phyloP scores from a whole-genome alignment of 345 rosid species.

The Eucalyptus tenuipes region DNA sequence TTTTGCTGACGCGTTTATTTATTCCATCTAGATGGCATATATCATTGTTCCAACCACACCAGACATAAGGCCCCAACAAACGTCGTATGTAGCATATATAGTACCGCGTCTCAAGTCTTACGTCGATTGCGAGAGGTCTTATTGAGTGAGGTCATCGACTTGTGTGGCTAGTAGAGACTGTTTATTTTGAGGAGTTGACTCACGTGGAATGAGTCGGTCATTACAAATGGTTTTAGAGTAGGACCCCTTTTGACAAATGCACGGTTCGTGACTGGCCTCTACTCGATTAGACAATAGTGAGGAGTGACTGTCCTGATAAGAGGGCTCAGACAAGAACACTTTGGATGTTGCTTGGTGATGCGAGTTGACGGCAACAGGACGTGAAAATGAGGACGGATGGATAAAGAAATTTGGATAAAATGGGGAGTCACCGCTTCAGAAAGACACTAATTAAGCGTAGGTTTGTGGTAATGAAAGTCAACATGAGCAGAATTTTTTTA shows the following conservation, averaged over 20 bases:
- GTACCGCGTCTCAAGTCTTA: background rate
- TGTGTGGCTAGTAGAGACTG: background rate
- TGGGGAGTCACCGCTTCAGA: background rate
- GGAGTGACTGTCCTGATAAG: background rate
- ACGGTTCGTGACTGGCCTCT: background rate
- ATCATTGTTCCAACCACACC: background rate
- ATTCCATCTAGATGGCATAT: background rate
- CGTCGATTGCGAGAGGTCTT: background rate
- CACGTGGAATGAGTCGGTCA: rapidly evolving
- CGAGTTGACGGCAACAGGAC: background rate
- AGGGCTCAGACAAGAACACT: background rate
- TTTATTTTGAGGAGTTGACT: background rate
- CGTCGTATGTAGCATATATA: background rate
- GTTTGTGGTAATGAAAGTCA: background rate
- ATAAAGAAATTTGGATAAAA: background rate
- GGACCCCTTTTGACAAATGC: background rate
- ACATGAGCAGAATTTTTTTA: background rate
- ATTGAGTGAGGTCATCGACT: background rate
- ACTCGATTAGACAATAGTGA: background rate
- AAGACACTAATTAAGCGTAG: background rate
- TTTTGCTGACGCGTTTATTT: background rate
- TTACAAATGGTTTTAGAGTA: background rate
- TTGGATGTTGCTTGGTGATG: background rate
- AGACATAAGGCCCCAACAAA: background rate
- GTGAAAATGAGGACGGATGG: background rate